These are phyloP conservation scores for Crotalaria pallida DNA, from an alignment of 306 rosid genomes.

Conservation along the genomic window DNA sequence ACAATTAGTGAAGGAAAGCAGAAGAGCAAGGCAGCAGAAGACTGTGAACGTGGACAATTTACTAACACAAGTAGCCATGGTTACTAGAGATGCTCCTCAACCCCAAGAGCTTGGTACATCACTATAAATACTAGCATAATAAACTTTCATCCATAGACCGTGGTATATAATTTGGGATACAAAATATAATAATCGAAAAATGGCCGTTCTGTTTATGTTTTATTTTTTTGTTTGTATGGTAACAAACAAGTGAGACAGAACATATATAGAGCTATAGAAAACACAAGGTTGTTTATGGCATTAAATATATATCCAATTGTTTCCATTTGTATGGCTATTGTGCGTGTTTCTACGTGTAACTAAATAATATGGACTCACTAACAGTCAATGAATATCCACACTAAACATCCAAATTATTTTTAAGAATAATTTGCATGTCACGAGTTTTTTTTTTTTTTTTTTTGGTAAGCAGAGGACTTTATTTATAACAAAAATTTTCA, in stretches of 20 bases:
- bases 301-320: not conserved
- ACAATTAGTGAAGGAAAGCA: not conserved
- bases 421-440: too few species aligned
- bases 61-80: not conserved
- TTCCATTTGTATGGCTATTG: too few species aligned
- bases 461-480: too few species aligned
- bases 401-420: too few species aligned
- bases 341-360: too few species aligned
- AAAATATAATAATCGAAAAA: too few species aligned
- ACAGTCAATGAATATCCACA: too few species aligned
- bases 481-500: too few species aligned
- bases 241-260: not conserved
- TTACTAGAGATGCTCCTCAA: not conserved
- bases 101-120: not conserved
- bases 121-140: not conserved
- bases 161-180: not conserved
- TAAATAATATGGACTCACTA: too few species aligned
- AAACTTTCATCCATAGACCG: not conserved
- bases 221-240: not conserved
- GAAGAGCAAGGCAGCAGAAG: not conserved
- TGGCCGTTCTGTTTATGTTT: not conserved
- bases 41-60: not conserved
- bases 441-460: too few species aligned
- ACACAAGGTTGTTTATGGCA: not conserved
- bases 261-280: too few species aligned